A percentile compares a stretch with the other conserved stretches of the same genome.
Conservation (phyloP, 106 monocot species). For the Cymbidium sinense region DNA sequence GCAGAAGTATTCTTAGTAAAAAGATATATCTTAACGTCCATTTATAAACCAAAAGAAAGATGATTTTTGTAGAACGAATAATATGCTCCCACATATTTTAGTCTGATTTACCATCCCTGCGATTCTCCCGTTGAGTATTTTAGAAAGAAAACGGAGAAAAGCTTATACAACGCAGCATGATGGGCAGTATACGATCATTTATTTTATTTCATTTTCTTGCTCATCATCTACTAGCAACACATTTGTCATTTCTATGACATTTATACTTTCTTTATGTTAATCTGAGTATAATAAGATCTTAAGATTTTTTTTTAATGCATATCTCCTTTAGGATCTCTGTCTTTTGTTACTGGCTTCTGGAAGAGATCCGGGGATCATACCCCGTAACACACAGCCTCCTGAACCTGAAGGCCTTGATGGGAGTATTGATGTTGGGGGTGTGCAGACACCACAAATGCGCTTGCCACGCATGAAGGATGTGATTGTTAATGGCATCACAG, state of each 20-base stretch:
- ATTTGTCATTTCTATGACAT: background rate
- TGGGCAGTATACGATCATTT: background rate
- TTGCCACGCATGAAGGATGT: slow-evolving; percentile 66
- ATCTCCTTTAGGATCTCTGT: slow-evolving; percentile 35
- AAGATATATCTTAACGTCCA: background rate
- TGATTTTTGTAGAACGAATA: background rate
- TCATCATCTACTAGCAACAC: background rate
- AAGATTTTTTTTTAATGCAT: background rate
- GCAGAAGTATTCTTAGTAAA: background rate
- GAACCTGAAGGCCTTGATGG: slow-evolving; percentile 50
- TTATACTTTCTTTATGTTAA: background rate
- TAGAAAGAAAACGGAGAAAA: background rate
- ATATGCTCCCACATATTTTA: background rate
- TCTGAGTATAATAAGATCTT: background rate
- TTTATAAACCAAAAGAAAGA: background rate
- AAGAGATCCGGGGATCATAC: slow-evolving; percentile 70
- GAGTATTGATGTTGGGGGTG: slow-evolving; percentile 26
- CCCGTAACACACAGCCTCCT: slow-evolving; percentile 57
- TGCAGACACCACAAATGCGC: slow-evolving; percentile 50
- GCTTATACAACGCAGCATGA: background rate
- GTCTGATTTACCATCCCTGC: background rate
- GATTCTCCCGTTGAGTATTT: background rate
- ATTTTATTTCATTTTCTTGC: background rate
- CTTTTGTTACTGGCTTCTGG: slow-evolving; percentile 62
- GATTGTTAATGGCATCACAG: slow-evolving; percentile 56